Conservation (phyloP, 2,329 filamentous ascomycete genomes). For the Kalmusia sp. region DNA sequence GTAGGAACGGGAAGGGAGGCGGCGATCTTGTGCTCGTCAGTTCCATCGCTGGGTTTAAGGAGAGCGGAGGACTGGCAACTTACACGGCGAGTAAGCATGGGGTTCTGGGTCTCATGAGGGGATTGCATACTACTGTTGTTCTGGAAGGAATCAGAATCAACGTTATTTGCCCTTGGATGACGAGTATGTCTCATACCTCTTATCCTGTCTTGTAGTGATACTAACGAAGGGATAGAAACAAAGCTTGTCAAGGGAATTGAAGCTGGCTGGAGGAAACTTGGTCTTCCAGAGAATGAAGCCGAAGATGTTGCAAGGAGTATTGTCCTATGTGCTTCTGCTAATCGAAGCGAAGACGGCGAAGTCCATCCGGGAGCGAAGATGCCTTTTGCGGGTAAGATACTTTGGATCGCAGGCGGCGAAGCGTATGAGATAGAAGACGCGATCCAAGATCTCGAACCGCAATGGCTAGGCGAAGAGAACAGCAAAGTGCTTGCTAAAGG, state of each 20-base stretch:
- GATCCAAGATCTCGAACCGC: conserved; percentile 28
- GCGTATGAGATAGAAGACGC: conserved; percentile 33
- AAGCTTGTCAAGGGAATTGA: conserved; percentile 26
- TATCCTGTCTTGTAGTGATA: neutral
- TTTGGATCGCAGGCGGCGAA: conserved; percentile 28
- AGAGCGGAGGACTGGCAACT: conserved; percentile 23
- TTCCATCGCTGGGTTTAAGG: conserved; percentile 29
- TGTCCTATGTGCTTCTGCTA: conserved; percentile 26
- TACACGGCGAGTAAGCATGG: conserved; percentile 34
- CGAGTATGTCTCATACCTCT: conserved; percentile 20
- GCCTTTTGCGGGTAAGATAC: conserved; percentile 29
- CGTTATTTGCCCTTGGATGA: conserved; percentile 36
- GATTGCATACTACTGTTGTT: conserved; percentile 21
- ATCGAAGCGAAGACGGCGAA: conserved; percentile 17
- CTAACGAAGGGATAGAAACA: conserved; percentile 11
- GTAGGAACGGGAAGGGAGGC: conserved; percentile 8
- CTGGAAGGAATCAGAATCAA: conserved; percentile 26
- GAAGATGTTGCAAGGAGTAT: conserved; percentile 30
- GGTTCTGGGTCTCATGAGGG: conserved; percentile 30
- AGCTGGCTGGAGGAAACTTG: conserved; percentile 20
- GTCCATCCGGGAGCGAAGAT: conserved; percentile 22
- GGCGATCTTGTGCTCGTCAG: conserved; percentile 28
- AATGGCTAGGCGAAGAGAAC: conserved; percentile 31
- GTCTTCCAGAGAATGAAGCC: conserved; percentile 27
- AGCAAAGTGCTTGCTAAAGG: conserved; percentile 28